These are phyloP conservation scores for Sideroxylon spinosum DNA, from an alignment of 179 eudicot genomes.

Conservation along the genomic window DNA sequence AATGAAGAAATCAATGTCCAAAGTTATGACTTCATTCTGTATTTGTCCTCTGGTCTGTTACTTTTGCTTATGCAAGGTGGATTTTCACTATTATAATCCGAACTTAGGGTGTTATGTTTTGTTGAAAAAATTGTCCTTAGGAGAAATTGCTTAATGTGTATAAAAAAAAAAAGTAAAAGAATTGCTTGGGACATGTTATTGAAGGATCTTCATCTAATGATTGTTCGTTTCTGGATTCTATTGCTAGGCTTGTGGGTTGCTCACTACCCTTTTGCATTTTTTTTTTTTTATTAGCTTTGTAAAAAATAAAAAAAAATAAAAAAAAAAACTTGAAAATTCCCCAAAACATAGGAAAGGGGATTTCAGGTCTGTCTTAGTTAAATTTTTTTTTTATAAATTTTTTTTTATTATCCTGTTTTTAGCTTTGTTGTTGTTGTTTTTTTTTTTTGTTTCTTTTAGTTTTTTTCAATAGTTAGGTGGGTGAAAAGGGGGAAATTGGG, in stretches of 20 bases:
- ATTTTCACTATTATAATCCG: not conserved
- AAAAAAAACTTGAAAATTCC: too few relatives aligned
- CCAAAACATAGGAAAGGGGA: not conserved
- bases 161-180: conserved; percentile 22
- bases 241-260: conserved; percentile 93
- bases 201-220: not conserved
- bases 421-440: too few relatives aligned
- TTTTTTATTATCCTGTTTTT: not conserved
- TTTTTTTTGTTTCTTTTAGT: not conserved
- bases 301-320: too few relatives aligned
- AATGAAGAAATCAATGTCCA: not conserved
- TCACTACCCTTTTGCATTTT: conserved; percentile 48
- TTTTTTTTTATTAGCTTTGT: conserved; percentile 29
- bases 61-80: not conserved
- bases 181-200: not conserved
- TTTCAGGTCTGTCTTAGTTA: not conserved
- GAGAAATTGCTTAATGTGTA: not conserved
- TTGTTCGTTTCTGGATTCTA: too few relatives aligned
- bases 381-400: too few relatives aligned
- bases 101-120: not conserved
- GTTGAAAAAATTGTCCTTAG: not conserved
- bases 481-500: conserved; percentile 33
- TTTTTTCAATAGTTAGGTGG: not conserved
- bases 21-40: not conserved
- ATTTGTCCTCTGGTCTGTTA: not conserved